Evolutionary conservation across 306 rosid genomes (phyloP), one percentile per base, ranked within the genome.

Genomic region (Dryas octopetala): DNA sequence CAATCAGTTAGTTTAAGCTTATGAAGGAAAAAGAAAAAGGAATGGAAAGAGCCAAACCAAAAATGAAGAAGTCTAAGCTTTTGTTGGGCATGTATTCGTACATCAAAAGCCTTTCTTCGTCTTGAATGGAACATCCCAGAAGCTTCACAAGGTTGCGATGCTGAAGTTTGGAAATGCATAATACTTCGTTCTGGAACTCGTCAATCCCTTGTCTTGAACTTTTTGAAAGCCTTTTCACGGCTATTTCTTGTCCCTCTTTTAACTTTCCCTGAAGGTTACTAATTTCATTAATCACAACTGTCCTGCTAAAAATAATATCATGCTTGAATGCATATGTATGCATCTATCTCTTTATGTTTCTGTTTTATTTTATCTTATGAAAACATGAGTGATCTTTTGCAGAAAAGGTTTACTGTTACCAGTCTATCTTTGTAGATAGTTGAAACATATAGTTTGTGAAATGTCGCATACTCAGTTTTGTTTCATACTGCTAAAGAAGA

Each of bases 41-140:
- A 43, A 43, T 32, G 32, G 58, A 74, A 75, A 6, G 17, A 7
- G 40, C 14, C 80, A 11, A 62, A 81, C 81, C 84, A 66, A 81
- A 81, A 19, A 81, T 64, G 70, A 71, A 75, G 58, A 40, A 66
- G 62, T 81, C 76, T 49, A 81, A 68, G 76, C 81, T 81, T 58
- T 73, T 81, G 77, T 85, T 88, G 4, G 86, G 84, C 91, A 85
- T 80, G 73, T 76, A 83, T 71, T 88, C 91, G 43, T 89, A 89
- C 23, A 89, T 84, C 51, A 89, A 78, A 12, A 89, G 52, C 55
- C 72, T 81, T 5, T 89, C 91, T 48, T 74, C 82, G 7, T 78
- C 66, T 72, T 80, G 78, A 72, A 80, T 54, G 55, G 87, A 87
- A 62, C 88, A 89, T 5, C 91, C 91, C 57, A 87, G 73, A 68